Evolutionary conservation across 805 yeast species (phyloP), one percentile per base, ranked within the genome.

Genomic region (Pichia ethanolica): DNA sequence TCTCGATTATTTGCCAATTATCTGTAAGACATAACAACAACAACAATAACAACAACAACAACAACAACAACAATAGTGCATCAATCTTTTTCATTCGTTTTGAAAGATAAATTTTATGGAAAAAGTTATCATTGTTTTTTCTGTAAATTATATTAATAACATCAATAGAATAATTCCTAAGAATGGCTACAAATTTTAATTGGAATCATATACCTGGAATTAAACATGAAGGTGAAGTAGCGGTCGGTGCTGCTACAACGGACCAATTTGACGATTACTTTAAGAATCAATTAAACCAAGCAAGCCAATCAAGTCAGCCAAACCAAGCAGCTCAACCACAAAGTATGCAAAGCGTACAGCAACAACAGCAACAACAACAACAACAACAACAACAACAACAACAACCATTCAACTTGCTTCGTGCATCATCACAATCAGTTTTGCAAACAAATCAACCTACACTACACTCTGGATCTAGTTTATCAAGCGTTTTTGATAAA

Each of bases 171-270:
- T 33, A 39, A 25, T 3, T 7, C n/a, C 14, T 14, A 30, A 25
- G 13, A 25, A 56, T 54, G 57, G 39, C 58, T 4, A 47, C 54
- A 5, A 46, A 51, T 37, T 58, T 58, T 30, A 55, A 58, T 35
- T 58, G 62, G 62, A 54, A 54, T 39, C 48, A 52, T 34, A 58
- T 58, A 28, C 61, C 62, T 7, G 61, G 61, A 5, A 35, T 56
- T 34, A 46, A 53, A 33, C 11, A 36, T 14, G 28, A 20, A 8
- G 12, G 33, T 4, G n/a, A 30, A 6, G 41, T 38, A 7, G 7
- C 37, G 5, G 34, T 26, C 5, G 36, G 5, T 26, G 25, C 39
- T 5, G 11, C 47, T 9, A 7, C 45, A n/a, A 42, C 44, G 1
- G 52, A 49, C 39, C 52, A 49, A 35, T 50, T 50, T 50, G 49